A percentile compares a stretch with the other conserved stretches of the same genome.
Conservation (phyloP, 306 rosid species). For the Prosopis cineraria region DNA sequence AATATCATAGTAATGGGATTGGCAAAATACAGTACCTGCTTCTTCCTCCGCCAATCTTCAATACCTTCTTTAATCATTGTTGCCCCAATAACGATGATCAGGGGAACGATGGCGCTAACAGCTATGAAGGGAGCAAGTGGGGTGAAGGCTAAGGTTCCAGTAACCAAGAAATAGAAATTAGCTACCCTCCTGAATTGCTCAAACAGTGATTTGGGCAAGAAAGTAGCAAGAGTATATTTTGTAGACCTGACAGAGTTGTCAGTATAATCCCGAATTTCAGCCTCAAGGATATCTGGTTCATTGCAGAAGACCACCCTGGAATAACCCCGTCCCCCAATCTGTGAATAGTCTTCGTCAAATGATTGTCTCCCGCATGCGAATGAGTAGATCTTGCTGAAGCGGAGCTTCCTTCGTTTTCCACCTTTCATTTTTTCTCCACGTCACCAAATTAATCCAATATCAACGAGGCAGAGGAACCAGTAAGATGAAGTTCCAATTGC, state of each 20-base stretch:
- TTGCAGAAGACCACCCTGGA: conserved; percentile 80
- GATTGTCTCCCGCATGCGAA: conserved; percentile 69
- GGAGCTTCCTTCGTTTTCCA: conserved; percentile 58
- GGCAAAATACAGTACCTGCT: conserved; percentile 63
- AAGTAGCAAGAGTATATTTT: conserved; percentile 73
- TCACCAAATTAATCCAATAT: conserved; percentile 17
- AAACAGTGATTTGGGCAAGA: conserved; percentile 90
- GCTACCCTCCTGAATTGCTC: conserved; percentile 99
- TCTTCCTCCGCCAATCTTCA: conserved; percentile 79
- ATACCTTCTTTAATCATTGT: conserved; percentile 87
- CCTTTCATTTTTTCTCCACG: conserved; percentile 45
- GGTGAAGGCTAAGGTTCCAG: conserved; percentile 77
- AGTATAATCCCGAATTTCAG: conserved; percentile 54
- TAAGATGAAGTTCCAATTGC: neutral
- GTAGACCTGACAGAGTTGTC: conserved; percentile 79
- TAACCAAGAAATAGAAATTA: conserved; percentile 80
- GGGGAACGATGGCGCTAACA: conserved; percentile 81
- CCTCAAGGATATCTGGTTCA: conserved; percentile 62
- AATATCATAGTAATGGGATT: conserved; percentile 9
- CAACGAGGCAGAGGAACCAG: conserved; percentile 21
- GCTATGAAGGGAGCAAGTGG: conserved; percentile 80
- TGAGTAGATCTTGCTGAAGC: conserved; percentile 83
- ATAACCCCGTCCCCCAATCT: conserved; percentile 77
- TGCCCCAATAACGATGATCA: conserved; percentile 59
- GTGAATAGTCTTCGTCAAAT: conserved; percentile 65